Base-by-base conservation (phyloP, 1,139 yeast species). In the Scheffersomyces titani region DNA sequence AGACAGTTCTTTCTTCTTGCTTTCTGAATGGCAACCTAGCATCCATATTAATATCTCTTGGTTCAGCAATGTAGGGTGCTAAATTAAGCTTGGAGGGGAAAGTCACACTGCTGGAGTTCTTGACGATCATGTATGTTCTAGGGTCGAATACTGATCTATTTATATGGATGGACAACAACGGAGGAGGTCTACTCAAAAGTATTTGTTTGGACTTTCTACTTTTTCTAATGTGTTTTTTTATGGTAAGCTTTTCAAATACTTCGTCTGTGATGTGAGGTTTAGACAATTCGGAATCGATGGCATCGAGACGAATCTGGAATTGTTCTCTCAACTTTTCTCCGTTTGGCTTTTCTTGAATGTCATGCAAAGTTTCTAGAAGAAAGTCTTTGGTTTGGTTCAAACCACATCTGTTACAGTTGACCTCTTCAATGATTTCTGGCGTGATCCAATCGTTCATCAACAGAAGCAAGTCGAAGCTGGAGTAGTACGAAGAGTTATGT, bases 121-220 rank as follows among this genome's bases (percentile, higher is more conserved):
- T 93, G 59, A 92, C 85, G 44, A 92, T 88, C 81, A 84, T 85
- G 59, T 90, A 94, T 0, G 97, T 90, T 58, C 85, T 78, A 55
- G 96, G 91, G 71, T 93, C 98, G 73, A 92, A 93, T 11, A 92
- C 97, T 2, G 97, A 90, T 67, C 98, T 83, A 70, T 93, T 93
- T 57, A 93, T 89, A 71, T 93, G 98, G 52, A 93, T 83, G 56
- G 94, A 85, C 55, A 93, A 78, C 59, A 92, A 80, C 18, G 96
- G 90, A 3, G 98, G 93, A 0, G 98, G 97, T 66, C 92, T 81
- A 24, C 92, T 84, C 61, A 92, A 82, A 67, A 85, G 81, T 22
- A 88, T 88, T 69, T 92, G 97, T 70, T 92, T 92, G 6, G 93
- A 87, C 72, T 93, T 93, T 54, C 84, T 88, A 6, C 92, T 85